These are phyloP conservation scores for Candolleomyces eurysporus DNA, from an alignment of 768 basidiomycete genomes.

Conservation along the genomic window DNA sequence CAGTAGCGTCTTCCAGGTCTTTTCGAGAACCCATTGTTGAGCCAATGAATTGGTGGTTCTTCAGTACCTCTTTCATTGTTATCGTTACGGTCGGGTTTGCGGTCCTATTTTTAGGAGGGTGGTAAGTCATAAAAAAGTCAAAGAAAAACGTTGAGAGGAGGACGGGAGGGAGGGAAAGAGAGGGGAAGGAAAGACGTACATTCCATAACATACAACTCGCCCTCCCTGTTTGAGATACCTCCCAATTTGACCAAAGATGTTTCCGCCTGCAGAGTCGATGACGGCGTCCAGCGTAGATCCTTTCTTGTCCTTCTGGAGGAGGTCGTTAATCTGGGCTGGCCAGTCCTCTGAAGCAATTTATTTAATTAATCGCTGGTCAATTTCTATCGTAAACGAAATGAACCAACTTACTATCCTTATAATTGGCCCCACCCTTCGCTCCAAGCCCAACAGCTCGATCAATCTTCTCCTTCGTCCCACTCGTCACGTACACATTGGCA, in stretches of 20 bases:
- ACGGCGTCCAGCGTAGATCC: slow-evolving; percentile 51
- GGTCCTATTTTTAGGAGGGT: slow-evolving; percentile 44
- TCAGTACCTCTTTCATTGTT: slow-evolving; percentile 78
- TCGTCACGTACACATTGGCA: slow-evolving; percentile 82
- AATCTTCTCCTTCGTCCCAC: slow-evolving; percentile 68
- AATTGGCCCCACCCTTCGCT: slow-evolving; percentile 75
- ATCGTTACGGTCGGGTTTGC: slow-evolving; percentile 56
- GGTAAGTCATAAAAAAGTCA: background rate
- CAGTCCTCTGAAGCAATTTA: slow-evolving; percentile 40
- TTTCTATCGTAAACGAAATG: background rate
- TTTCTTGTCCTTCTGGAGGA: slow-evolving; percentile 36
- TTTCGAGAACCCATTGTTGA: slow-evolving; percentile 82
- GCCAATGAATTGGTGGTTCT: slow-evolving; percentile 71
- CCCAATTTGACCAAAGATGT: slow-evolving; percentile 51
- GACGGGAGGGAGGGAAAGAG: background rate
- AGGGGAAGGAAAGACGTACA: slow-evolving; percentile 36
- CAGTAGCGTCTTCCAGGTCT: slow-evolving; percentile 70
- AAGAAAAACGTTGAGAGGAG: slow-evolving; percentile 4
- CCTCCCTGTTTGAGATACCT: slow-evolving; percentile 57
- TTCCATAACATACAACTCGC: slow-evolving; percentile 62
- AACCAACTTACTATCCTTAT: slow-evolving; percentile 55
- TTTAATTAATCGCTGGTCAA: too few species aligned
- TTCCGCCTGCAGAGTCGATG: slow-evolving; percentile 69
- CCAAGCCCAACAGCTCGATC: slow-evolving; percentile 62
- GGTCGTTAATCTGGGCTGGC: slow-evolving; percentile 43